These are phyloP conservation scores for Diphasiastrum complanatum DNA, from an alignment of 83 land plant genomes.

Conservation along the genomic window DNA sequence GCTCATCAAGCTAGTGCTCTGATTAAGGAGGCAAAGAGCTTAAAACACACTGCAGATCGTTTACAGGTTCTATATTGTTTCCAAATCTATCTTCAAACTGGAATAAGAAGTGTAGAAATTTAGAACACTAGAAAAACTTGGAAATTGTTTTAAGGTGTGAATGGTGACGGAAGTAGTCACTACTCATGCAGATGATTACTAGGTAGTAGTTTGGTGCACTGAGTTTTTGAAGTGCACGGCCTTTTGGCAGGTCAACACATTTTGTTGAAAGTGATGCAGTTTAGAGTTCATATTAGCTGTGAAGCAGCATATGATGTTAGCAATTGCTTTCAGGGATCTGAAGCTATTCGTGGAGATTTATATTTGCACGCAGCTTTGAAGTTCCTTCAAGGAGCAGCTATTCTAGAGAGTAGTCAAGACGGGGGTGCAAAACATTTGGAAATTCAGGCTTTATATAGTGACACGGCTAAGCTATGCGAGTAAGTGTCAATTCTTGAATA, in stretches of 20 bases:
- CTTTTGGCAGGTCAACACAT: too few species aligned
- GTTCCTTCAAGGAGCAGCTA: conserved; percentile 79
- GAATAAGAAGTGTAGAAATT: not conserved
- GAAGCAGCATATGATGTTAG: not conserved
- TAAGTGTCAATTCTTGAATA: conserved; percentile 27
- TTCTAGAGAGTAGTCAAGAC: conserved; percentile 45
- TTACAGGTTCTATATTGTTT: conserved; percentile 77
- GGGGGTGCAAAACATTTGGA: conserved; percentile 51
- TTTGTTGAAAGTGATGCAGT: too few species aligned
- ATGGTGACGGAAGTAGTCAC: too few species aligned
- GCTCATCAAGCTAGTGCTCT: conserved; percentile 31
- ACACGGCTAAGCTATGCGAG: conserved; percentile 92
- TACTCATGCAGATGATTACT: too few species aligned
- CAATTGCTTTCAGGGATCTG: not conserved
- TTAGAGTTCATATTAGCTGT: not conserved
- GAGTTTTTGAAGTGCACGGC: too few species aligned
- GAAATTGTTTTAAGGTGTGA: not conserved
- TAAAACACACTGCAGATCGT: conserved; percentile 84
- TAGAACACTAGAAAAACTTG: not conserved
- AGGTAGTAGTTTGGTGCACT: too few species aligned
- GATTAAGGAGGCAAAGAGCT: conserved; percentile 66
- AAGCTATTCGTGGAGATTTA: conserved; percentile 22
- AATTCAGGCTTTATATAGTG: conserved; percentile 46
- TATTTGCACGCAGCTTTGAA: conserved; percentile 87
- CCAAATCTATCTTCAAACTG: too few species aligned